Evolutionary conservation across 2,329 filamentous ascomycete species (phyloP).

Genomic region (Scedosporium apiospermum): DNA sequence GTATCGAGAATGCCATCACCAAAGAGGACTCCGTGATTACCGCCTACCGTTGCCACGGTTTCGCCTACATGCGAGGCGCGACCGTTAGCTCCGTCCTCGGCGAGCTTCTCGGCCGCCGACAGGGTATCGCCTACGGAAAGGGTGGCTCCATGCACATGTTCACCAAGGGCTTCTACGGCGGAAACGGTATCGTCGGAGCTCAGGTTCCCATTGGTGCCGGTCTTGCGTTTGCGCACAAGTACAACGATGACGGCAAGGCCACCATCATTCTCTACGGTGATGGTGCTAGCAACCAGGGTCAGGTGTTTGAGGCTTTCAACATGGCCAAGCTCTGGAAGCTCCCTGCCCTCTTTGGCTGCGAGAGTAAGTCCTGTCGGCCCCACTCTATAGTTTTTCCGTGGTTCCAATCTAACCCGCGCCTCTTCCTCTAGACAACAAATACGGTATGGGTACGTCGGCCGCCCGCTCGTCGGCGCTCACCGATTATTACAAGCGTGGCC

Average conservation of each 20-base stretch:
- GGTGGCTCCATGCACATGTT: conserved; percentile 99
- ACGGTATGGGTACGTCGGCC: conserved; percentile 97
- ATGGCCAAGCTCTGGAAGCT: conserved; percentile 99
- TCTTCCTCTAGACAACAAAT: conserved; percentile 79
- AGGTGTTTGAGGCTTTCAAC: conserved; percentile 99
- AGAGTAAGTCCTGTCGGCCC: conserved; percentile 58
- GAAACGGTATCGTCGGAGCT: conserved; percentile 97
- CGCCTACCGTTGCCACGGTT: conserved; percentile 98
- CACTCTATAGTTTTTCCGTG: not conserved
- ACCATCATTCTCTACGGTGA: conserved; percentile 92
- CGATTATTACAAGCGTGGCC: conserved; percentile 99
- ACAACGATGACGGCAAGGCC: conserved; percentile 76
- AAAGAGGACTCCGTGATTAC: conserved; percentile 93
- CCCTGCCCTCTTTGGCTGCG: conserved; percentile 90
- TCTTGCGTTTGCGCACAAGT: conserved; percentile 94
- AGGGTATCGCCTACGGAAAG: conserved; percentile 97
- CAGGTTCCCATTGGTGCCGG: conserved; percentile 96
- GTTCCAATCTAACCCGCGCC: not conserved
- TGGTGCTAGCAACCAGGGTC: conserved; percentile 96
- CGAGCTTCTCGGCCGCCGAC: conserved; percentile 86
- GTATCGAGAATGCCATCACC: conserved; percentile 92
- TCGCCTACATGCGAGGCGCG: conserved; percentile 90
- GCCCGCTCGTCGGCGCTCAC: conserved; percentile 89
- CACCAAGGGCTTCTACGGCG: conserved; percentile 92
- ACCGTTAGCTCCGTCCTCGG: conserved; percentile 88